These are phyloP conservation scores for Xylaria sp. DNA, from an alignment of 2,329 filamentous ascomycete species.

Conservation along the genomic window DNA sequence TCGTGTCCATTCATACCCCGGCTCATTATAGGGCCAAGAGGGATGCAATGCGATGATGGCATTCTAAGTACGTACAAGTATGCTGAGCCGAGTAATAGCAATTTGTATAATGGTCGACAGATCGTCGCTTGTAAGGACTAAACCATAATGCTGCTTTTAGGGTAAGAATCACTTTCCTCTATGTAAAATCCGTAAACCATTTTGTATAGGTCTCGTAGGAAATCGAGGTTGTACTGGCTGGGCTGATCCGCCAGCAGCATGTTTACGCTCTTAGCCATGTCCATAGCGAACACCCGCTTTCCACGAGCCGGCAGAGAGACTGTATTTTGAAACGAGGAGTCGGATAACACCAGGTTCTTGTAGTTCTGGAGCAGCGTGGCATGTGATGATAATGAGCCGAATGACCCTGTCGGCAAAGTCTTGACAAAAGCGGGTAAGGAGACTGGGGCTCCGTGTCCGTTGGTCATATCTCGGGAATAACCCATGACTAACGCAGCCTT, in stretches of 20 bases:
- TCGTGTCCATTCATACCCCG: background rate
- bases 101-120: background rate
- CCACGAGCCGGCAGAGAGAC: constrained; percentile 51
- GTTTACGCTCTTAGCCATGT: constrained; percentile 73
- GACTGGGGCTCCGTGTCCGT: constrained; percentile 41
- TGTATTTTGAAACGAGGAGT: constrained; percentile 58
- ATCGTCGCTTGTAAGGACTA: constrained; percentile 26
- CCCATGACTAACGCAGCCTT: constrained; percentile 83
- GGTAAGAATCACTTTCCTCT: constrained; percentile 67
- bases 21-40: background rate
- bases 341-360: constrained; percentile 70
- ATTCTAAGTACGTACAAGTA: background rate
- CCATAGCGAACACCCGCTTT: constrained; percentile 60
- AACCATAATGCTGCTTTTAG: constrained; percentile 57
- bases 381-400: constrained; percentile 68
- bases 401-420: constrained; percentile 67
- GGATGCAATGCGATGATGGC: background rate
- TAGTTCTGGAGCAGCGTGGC: constrained; percentile 69
- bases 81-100: background rate
- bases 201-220: constrained; percentile 75
- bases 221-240: constrained; percentile 70
- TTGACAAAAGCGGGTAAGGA: constrained; percentile 72
- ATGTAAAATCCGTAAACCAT: constrained; percentile 79
- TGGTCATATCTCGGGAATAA: constrained; percentile 55
- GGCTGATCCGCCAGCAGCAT: constrained; percentile 67